Base-by-base conservation (phyloP, 371 early-diverging fungal genomes). In the Ordospora pajunii region DNA sequence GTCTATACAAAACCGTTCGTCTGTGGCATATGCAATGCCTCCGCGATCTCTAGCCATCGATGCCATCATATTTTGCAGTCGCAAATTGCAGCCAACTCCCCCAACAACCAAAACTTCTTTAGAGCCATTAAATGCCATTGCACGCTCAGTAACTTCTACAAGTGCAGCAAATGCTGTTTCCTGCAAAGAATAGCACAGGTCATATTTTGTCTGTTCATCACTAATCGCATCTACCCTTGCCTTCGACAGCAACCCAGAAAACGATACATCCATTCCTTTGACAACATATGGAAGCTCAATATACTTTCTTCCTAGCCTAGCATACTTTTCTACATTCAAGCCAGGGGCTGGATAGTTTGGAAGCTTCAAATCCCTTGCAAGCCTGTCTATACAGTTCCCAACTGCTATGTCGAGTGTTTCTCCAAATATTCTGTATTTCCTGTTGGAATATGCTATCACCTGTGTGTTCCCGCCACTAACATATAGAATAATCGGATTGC, bases 261-360 rank as follows among this genome's bases (percentile, higher is more conserved):
- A 97, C 11, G 94, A 94, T n/a, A 99, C 93, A 79, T 99, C 99
- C 98, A 97, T 99, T 32, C 99, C 99, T 82, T 99, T 99, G 77
- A 99, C 96, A 0, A 90, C 87, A 82, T 97, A 97, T 0, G 99
- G 99, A 27, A 97, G 86, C 77, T 91, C 91, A 37, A 94, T 86
- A 75, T 88, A 91, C 32, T 90, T 89, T 32, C 84, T 89, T 4
- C 97, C 94, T 63, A 91, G 48, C 80, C 92, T 92, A 2, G 98
- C 97, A 21, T 85, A 80, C 84, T 92, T 92, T 84, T 97, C 98
- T 80, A 99, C 94, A 78, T 96, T 96, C 82, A 93, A 93, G 9
- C 97, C 99, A 0, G 98, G 97, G 46, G 90, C 90, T 14, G 99
- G 99, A 73, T 93, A 93, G 77, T 99, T 99, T 0, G 95, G 89